phyloP scores from a whole-genome alignment of 2,329 filamentous ascomycete species.

The Colletotrichum eremochloae region DNA sequence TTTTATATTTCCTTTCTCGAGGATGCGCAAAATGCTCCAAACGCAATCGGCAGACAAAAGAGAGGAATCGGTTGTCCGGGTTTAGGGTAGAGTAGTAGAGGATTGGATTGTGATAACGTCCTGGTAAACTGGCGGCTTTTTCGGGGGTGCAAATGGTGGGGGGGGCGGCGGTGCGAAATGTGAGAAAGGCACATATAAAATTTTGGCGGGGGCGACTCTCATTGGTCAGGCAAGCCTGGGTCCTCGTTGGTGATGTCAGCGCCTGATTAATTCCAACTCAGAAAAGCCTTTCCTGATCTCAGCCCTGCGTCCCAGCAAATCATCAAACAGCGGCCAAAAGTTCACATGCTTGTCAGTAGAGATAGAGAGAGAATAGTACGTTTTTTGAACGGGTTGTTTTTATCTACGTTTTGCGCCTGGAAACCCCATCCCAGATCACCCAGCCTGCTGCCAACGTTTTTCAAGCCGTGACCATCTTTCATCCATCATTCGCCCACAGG shows the following conservation, averaged over 20 bases:
- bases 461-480: neutral
- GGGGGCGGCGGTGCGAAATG: conserved; percentile 27
- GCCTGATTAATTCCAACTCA: conserved; percentile 5
- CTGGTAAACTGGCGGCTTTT: conserved; percentile 16
- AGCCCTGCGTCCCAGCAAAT: neutral
- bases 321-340: neutral
- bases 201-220: conserved; percentile 47
- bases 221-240: conserved; percentile 8
- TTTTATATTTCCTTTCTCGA: neutral
- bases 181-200: conserved; percentile 52
- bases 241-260: conserved; percentile 26
- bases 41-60: neutral
- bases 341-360: neutral
- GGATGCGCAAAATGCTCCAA: neutral
- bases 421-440: conserved; percentile 2
- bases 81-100: neutral
- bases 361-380: neutral
- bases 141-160: conserved; percentile 38
- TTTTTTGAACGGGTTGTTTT: conserved; percentile 16
- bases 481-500: conserved; percentile 22
- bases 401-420: conserved; percentile 28
- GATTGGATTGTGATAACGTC: neutral
- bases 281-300: conserved; percentile 2
- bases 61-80: neutral
- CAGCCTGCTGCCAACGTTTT: conserved; percentile 1